Evolutionary conservation across 306 rosid species (phyloP), one percentile per base, ranked within the genome.

Genomic region (Vigna reflexopilosa): DNA sequence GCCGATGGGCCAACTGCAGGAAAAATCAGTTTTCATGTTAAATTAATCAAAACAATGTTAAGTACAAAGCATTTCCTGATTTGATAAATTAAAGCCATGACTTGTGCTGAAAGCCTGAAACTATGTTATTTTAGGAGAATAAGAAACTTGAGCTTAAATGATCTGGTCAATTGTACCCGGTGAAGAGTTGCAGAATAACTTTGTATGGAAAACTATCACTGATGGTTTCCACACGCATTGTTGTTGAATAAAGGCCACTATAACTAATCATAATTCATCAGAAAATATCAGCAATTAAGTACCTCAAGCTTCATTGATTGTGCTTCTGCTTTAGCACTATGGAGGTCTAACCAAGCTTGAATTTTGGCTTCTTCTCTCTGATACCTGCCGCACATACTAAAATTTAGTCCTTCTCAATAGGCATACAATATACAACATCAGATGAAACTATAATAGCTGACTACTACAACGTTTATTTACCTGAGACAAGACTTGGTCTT

Each of bases 301-400:
- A 93, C 99, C 98, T 95, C 99, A 61, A 95, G 99, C 82, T 95
- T 93, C 85, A 84, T 92, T 77, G 97, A 92, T 61, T 83, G 92
- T 42, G 98, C 98, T 88, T 92, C 98, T 83, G 98, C 98, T 88
- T 93, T 92, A 77, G 99, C 98, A 90, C 77, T 95, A 83, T 95
- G 93, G 24, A 95, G 97, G 77, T 91, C 90, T 55, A 95, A 88
- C 98, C 98, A 95, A 22, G 99, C 99, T 90, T 89, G 98, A 32
- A 95, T 86, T 83, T 88, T 92, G 34, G 98, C 93, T 83, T 92
- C 98, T 86, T 95, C 98, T 67, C 97, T 91, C 57, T 92, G 93
- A 81, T 95, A 95, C 85, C 98, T 95, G 83, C 34, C 71, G 70
- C 59, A 70, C 52, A 12, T 44, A 36, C 65, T 42, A 64, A 30